Conservation (phyloP, 2,329 filamentous ascomycete species). For the Sarocladium brachiariae region DNA sequence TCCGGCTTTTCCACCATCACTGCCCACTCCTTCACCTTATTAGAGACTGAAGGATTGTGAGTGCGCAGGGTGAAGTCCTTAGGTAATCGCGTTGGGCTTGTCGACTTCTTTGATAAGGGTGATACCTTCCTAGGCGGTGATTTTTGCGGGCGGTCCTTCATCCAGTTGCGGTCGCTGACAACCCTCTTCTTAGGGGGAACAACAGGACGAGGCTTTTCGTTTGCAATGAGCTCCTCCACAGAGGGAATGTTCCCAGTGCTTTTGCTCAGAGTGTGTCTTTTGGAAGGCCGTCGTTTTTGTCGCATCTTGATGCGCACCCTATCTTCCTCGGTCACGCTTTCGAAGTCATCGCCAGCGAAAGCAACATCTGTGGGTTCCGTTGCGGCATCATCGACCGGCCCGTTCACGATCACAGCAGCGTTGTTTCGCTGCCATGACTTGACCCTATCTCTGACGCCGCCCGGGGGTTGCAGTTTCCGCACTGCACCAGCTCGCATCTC, state of each 20-base stretch:
- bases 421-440: constrained; percentile 79
- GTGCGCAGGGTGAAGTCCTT: constrained; percentile 51
- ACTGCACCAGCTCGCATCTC: constrained; percentile 55
- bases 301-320: constrained; percentile 49
- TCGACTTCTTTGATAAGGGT: constrained; percentile 25
- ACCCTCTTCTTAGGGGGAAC: constrained; percentile 81
- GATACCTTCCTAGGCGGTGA: constrained; percentile 36
- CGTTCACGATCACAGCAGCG: constrained; percentile 51
- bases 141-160: constrained; percentile 48
- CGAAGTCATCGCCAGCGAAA: constrained; percentile 48
- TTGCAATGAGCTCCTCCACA: constrained; percentile 10
- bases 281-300: constrained; percentile 35
- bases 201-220: constrained; percentile 25
- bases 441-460: constrained; percentile 70
- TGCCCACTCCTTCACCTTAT: constrained; percentile 58
- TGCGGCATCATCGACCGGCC: constrained; percentile 38
- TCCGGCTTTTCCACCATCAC: constrained; percentile 45
- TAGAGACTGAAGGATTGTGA: constrained; percentile 48
- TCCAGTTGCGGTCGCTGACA: constrained; percentile 89
- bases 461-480: constrained; percentile 53
- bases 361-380: constrained; percentile 57
- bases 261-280: constrained; percentile 16
- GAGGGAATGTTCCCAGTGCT: not conserved
- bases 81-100: constrained; percentile 35
- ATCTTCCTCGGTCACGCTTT: constrained; percentile 56